These are phyloP conservation scores for Achaetomiella virescens DNA, from an alignment of 495 filamentous ascomycete genomes.

Conservation along the genomic window DNA sequence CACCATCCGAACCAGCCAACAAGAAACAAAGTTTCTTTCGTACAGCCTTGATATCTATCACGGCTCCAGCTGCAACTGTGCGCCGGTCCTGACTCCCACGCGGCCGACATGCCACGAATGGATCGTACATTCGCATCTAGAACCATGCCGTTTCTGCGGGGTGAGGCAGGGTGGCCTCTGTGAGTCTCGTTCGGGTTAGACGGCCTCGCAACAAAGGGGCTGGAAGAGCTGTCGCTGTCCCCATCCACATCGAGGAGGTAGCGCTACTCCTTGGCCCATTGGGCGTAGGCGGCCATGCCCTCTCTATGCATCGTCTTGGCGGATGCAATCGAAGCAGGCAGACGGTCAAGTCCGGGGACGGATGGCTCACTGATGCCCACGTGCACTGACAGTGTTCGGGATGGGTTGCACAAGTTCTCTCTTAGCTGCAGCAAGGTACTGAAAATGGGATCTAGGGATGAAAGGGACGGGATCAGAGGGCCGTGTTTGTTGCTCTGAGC, in stretches of 20 bases:
- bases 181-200: neutral
- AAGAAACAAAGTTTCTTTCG: neutral
- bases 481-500: neutral
- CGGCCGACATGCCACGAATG: neutral
- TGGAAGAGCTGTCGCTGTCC: neutral
- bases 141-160: constrained; percentile 8
- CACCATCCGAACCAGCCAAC: neutral
- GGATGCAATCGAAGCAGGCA: neutral
- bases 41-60: neutral
- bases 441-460: neutral
- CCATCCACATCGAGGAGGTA: neutral
- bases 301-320: neutral
- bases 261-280: neutral
- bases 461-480: neutral
- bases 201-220: neutral
- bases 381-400: neutral
- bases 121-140: neutral
- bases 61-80: neutral
- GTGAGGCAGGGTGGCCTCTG: neutral
- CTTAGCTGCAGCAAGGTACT: no score
- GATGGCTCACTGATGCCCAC: neutral
- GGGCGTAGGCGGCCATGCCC: neutral
- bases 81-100: neutral
- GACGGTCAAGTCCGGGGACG: neutral
- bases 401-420: neutral